A percentile compares a stretch with the other conserved stretches of the same genome.
Evolutionary conservation across 331 rosid species (phyloP).

Genomic region (Stylosanthes scabra): DNA sequence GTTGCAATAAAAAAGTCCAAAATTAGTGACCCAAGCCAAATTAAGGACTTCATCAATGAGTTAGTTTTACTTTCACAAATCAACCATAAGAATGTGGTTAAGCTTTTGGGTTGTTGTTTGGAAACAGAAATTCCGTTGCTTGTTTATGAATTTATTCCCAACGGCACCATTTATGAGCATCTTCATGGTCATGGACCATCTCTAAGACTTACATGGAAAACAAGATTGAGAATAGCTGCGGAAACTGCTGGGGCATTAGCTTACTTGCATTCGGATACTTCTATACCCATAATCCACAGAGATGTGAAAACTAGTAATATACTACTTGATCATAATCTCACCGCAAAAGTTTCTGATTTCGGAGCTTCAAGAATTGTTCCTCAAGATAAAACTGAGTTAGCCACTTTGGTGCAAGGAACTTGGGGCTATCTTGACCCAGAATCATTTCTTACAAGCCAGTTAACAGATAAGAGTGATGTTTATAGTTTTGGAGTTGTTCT

Average conservation of each 20-base stretch:
- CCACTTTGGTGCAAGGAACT: neutral
- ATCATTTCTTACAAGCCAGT: neutral
- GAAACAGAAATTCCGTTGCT: neutral
- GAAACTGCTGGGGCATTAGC: neutral
- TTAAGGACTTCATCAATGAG: conserved; percentile 48
- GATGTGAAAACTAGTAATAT: neutral
- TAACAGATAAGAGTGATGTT: conserved; percentile 10
- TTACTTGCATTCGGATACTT: neutral
- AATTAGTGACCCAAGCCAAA: conserved; percentile 17
- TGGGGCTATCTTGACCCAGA: neutral
- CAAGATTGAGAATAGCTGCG: conserved; percentile 11
- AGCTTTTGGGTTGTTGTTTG: neutral
- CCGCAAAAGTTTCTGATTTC: conserved; percentile 36
- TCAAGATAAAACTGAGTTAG: neutral
- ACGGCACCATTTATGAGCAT: neutral
- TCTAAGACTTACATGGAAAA: neutral
- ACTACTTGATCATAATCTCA: neutral
- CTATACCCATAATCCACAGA: neutral
- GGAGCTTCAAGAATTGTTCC: conserved; percentile 11
- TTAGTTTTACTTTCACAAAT: neutral
- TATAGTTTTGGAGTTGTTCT: conserved; percentile 40
- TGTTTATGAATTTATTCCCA: conserved; percentile 10
- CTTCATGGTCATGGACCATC: neutral
- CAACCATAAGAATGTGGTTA: neutral
- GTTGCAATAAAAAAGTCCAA: conserved; percentile 34